Evolutionary conservation across 805 yeast genomes (phyloP), one percentile per base, ranked within the genome.

Genomic region (Schwanniomyces occidentalis): DNA sequence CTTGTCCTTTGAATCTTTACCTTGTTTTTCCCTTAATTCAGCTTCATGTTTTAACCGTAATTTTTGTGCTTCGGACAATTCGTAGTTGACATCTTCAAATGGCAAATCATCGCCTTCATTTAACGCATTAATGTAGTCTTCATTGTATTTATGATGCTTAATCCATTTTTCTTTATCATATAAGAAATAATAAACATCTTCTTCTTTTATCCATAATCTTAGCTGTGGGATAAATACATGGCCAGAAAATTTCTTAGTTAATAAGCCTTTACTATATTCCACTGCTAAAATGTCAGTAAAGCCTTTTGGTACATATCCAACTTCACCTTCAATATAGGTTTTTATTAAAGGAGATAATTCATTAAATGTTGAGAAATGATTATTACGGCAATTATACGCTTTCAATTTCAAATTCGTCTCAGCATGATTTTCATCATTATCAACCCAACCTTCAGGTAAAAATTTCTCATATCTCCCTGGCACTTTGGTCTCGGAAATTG

Each of bases 151-250:
- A 31, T 48, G 48, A 34, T 45, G 36, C 10, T 38, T 37, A n/a
- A 44, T 40, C 66, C 65, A 63, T 21, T 35, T 41, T 15, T 40
- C 40, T 14, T 49, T 49, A 37, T 57, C 54, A 8, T 17, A 39
- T 20, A 48, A 35, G 30, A 35, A 51, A 13, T 37, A 37, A 17
- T 47, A 42, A 25, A 49, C 32, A 16, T 37, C 44, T 16, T 39
- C 51, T 37, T 49, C 46, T 38, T 36, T 39, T 2, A 78, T 37
- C 87, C 87, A 81, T 15, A 68, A 48, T 27, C 83, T 57, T 24
- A 80, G 45, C 35, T 73, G 75, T 0, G 79, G 76, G 5, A 80
- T 36, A 45, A 66, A 82, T 1, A 66, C 51, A 40, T 71, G 71
- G 2, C 60, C 65, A 14, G 61, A 53, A 52, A 59, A 79, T 10